Conservation (phyloP, 306 rosid species). For the Luffa aegyptiaca region DNA sequence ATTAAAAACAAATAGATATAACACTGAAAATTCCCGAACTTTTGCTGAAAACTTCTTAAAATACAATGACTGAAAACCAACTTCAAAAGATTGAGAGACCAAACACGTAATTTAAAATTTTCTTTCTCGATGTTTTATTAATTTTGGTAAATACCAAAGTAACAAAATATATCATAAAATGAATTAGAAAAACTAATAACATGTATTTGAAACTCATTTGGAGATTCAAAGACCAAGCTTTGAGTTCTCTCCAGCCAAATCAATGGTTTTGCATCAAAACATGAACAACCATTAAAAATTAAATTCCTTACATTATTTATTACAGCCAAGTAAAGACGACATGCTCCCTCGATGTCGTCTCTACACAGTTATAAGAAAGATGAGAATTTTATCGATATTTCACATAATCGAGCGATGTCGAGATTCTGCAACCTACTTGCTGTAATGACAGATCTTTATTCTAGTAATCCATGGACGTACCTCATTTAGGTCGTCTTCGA, state of each 20-base stretch:
- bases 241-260: background rate
- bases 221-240: background rate
- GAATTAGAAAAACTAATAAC: background rate
- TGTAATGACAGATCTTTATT: background rate
- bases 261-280: background rate
- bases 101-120: background rate
- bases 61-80: no score
- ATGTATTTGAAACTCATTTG: background rate
- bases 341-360: background rate
- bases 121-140: background rate
- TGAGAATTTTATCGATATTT: background rate
- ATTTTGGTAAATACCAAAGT: background rate
- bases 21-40: no score
- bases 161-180: background rate
- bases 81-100: background rate
- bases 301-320: background rate
- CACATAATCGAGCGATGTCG: background rate
- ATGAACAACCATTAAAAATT: background rate
- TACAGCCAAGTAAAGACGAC: background rate
- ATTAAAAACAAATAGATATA: no score
- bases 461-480: background rate
- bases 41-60: no score
- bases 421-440: background rate
- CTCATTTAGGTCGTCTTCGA: constrained; percentile 61
- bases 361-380: constrained; percentile 4